Conservation (phyloP, 768 basidiomycete species). For the Hygrophorus pudorinus region DNA sequence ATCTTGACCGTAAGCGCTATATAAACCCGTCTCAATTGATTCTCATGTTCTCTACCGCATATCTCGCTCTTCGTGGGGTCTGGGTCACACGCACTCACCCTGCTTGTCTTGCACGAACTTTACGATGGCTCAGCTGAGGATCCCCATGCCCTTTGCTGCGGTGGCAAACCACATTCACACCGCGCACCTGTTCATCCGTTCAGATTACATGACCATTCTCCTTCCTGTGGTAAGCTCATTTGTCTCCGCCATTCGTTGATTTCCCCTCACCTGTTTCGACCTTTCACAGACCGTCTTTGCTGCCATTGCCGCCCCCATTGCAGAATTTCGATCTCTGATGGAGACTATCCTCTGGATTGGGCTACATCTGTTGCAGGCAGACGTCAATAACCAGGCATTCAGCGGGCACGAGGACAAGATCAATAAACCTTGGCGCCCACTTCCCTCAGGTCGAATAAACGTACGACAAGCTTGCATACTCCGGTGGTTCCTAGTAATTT, state of each 20-base stretch:
- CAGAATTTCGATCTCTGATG: slow-evolving; percentile 9
- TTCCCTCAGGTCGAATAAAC: slow-evolving; percentile 34
- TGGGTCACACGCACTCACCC: too few relatives aligned
- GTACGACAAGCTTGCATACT: slow-evolving; percentile 22
- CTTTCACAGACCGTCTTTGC: slow-evolving; percentile 24
- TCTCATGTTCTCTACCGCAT: too few relatives aligned
- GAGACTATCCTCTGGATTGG: slow-evolving; percentile 32
- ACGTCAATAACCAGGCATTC: slow-evolving; percentile 35
- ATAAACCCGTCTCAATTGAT: too few relatives aligned
- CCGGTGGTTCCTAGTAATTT: slow-evolving; percentile 23
- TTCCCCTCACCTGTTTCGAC: not conserved
- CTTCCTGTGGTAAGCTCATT: slow-evolving; percentile 32
- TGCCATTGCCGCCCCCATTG: slow-evolving; percentile 21
- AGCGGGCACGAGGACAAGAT: slow-evolving; percentile 30
- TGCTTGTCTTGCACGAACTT: too few relatives aligned
- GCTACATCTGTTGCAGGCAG: slow-evolving; percentile 34
- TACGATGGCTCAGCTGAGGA: too few relatives aligned
- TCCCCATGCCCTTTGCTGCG: not conserved
- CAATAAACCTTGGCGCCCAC: slow-evolving; percentile 36
- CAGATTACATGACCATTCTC: slow-evolving; percentile 36
- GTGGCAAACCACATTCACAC: not conserved
- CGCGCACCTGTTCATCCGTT: slow-evolving; percentile 31
- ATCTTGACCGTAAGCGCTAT: too few relatives aligned
- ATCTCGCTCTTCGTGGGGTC: too few relatives aligned
- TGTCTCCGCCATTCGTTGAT: not conserved